Evolutionary conservation across 2,329 filamentous ascomycete genomes (phyloP).

Genomic region (Claviceps fusiformis): DNA sequence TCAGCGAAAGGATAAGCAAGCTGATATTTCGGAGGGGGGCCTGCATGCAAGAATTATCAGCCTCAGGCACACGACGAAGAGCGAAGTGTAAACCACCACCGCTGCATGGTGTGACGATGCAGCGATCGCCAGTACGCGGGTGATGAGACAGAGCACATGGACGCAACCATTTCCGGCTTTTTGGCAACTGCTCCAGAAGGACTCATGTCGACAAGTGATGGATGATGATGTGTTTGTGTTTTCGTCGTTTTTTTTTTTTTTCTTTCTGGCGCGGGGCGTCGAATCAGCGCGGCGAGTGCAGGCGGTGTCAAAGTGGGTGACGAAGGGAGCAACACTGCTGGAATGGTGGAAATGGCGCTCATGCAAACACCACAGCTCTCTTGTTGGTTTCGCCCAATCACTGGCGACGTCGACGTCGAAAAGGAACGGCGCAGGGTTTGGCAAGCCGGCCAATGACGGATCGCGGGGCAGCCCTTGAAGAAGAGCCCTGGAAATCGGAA

Average conservation of each 20-base stretch:
- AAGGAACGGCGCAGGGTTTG: conserved; percentile 9
- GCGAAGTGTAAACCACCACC: neutral
- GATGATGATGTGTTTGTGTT: neutral
- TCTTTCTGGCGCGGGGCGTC: neutral
- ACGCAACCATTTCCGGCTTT: neutral
- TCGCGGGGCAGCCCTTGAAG: conserved; percentile 18
- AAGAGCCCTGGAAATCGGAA: conserved; percentile 17
- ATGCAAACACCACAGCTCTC: neutral
- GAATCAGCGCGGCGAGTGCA: neutral
- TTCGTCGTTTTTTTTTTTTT: neutral
- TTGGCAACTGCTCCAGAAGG: neutral
- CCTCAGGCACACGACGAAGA: neutral
- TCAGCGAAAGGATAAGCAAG: neutral
- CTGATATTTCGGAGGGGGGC: neutral
- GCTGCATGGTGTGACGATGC: neutral
- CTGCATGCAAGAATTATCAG: neutral
- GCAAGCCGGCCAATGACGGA: conserved; percentile 9
- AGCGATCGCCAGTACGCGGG: neutral
- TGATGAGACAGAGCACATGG: neutral
- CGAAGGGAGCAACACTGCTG: neutral
- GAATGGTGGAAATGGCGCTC: neutral
- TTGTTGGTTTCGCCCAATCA: conserved; percentile 5
- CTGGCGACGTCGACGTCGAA: conserved; percentile 2
- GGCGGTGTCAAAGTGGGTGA: neutral
- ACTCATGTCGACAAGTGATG: neutral